Percentiles rank a stretch among this genome's conserved stretches.
These are phyloP conservation scores for Aspergillus flavus DNA, from an alignment of 2,329 filamentous ascomycete genomes.

Conservation along the genomic window DNA sequence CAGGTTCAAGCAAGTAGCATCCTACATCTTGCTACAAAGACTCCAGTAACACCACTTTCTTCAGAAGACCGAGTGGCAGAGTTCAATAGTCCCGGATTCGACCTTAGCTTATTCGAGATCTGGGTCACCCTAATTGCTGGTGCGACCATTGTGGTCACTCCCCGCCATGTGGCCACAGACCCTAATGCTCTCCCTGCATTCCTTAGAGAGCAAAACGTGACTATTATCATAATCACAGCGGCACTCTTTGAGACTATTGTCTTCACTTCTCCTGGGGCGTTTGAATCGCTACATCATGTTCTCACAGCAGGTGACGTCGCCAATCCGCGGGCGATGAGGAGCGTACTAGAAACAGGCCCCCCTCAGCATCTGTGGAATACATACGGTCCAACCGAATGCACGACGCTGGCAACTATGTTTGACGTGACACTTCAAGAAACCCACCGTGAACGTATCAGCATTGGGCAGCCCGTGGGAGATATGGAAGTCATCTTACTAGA, in stretches of 20 bases:
- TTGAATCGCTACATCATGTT: constrained; percentile 11
- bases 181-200: not conserved
- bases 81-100: constrained; percentile 19
- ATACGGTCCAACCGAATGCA: constrained; percentile 20
- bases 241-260: constrained; percentile 6
- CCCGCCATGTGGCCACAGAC: constrained; percentile 3
- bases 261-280: constrained; percentile 4
- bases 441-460: constrained; percentile 3
- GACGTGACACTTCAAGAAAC: constrained; percentile 11
- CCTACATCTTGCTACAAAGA: constrained; percentile 8
- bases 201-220: not conserved
- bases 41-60: constrained; percentile 11
- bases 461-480: constrained; percentile 12
- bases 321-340: constrained; percentile 9
- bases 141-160: constrained; percentile 12
- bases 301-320: constrained; percentile 12
- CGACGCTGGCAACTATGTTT: constrained; percentile 8
- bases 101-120: constrained; percentile 18
- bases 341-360: constrained; percentile 8
- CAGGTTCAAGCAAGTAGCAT: constrained; percentile 62
- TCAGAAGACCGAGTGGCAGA: constrained; percentile 12
- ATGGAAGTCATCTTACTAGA: constrained; percentile 9
- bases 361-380: constrained; percentile 17
- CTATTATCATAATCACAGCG: constrained; percentile 8
- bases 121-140: constrained; percentile 16